A percentile compares a stretch with the other conserved stretches of the same genome.
Evolutionary conservation across 306 rosid genomes (phyloP).

Genomic region (Hippophae gyantsensis): DNA sequence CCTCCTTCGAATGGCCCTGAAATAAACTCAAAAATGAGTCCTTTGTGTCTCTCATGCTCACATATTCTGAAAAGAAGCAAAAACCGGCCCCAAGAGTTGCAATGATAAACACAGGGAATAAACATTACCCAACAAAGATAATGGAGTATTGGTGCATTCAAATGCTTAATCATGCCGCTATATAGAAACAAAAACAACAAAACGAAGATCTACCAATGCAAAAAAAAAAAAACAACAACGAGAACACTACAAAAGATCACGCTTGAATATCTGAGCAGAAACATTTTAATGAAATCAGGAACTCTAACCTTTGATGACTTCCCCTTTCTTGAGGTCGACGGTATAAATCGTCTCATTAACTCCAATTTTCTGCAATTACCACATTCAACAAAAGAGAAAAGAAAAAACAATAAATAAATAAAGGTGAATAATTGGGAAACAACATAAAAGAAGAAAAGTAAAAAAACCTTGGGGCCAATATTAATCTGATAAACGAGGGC

Average conservation of each 20-base stretch:
- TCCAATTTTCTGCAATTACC: slow-evolving; percentile 62
- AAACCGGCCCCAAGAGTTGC: too few species aligned
- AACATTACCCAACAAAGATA: too few species aligned
- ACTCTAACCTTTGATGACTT: slow-evolving; percentile 62
- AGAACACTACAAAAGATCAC: too few species aligned
- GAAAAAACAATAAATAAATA: background rate
- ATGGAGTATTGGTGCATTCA: too few species aligned
- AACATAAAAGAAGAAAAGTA: background rate
- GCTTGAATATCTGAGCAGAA: too few species aligned
- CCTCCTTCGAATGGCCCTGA: slow-evolving; percentile 78
- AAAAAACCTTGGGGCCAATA: slow-evolving; percentile 79
- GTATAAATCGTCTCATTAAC: slow-evolving; percentile 55
- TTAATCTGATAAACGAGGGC: slow-evolving; percentile 76
- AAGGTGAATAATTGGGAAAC: background rate
- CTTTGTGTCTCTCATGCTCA: too few species aligned
- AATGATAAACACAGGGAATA: too few species aligned
- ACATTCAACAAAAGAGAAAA: background rate
- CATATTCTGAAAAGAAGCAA: too few species aligned
- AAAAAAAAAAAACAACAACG: too few species aligned
- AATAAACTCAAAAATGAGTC: background rate
- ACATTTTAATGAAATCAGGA: background rate
- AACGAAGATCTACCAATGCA: too few species aligned
- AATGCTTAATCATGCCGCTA: too few species aligned
- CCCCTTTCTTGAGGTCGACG: slow-evolving; percentile 87
- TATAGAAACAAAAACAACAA: too few species aligned